A percentile compares a stretch with the other conserved stretches of the same genome.
phyloP scores from a whole-genome alignment of 1,139 yeast species.

The Barnettozyma hawaiiensis region DNA sequence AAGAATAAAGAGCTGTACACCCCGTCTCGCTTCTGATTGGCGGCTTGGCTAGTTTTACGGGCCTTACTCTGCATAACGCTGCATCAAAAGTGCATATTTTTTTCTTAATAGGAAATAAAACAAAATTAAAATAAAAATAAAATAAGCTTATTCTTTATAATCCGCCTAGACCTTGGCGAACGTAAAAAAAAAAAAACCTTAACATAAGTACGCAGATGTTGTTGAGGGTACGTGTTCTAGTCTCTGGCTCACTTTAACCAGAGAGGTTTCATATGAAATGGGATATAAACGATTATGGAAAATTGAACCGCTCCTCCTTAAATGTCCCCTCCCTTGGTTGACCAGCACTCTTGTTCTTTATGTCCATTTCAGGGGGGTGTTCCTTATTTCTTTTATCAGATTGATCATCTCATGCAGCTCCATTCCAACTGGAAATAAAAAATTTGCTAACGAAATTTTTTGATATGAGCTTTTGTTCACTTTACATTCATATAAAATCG shows the following conservation, averaged over 20 bases:
- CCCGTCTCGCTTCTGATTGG: slow-evolving; percentile 3
- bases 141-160: background rate
- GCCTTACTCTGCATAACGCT: background rate
- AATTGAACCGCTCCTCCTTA: too few relatives aligned
- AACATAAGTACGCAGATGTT: too few relatives aligned
- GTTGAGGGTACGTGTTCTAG: too few relatives aligned
- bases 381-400: slow-evolving; percentile 1
- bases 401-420: slow-evolving; percentile 1
- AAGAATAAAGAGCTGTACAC: background rate
- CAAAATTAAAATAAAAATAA: too few relatives aligned
- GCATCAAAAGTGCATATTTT: background rate
- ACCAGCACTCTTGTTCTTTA: too few relatives aligned
- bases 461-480: too few relatives aligned
- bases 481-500: too few relatives aligned
- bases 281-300: background rate
- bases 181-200: background rate
- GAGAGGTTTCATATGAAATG: background rate
- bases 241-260: too few relatives aligned
- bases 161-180: background rate
- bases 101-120: too few relatives aligned
- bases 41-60: background rate
- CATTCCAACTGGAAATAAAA: background rate
- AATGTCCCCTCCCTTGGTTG: too few relatives aligned
- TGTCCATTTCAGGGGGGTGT: background rate
- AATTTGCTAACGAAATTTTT: too few relatives aligned